Base-by-base conservation (phyloP, 1,139 yeast genomes). In the Suhomyces bokatorum region DNA sequence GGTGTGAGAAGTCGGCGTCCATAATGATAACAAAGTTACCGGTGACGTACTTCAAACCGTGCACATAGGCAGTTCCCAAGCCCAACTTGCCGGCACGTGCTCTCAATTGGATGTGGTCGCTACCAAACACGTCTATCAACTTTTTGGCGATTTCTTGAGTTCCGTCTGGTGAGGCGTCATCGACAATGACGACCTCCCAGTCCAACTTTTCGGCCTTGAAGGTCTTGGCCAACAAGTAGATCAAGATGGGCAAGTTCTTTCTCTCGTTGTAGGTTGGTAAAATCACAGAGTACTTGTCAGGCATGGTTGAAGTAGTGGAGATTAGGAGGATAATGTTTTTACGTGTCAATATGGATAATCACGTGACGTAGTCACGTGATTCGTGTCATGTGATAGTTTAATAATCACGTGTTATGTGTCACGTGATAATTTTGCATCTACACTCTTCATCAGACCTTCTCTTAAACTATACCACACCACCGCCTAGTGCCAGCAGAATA, bases 1-100 rank as follows among this genome's bases (percentile, higher is more conserved):
- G 85, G 63, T 86, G 95, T 12, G 90, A 83, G 67, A 86, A 86
- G 63, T 86, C 95, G 13, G 95, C 95, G 62, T 86, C 95, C 95
- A 86, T 86, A 54, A 86, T 86, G 51, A 86, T 80, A 41, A 86
- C 90, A 63, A 75, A 86, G 66, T 86, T 78, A 42, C 95, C 95
- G 28, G 84, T 80, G 35, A 81, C 90, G 54, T 59, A 83, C 59
- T 86, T 78, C 55, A 86, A 77, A 1, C 91, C 95, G 58, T 86
- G 91, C 39, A 85, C 86, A 56, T 86, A 86, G 13, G 95, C 95
- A 33, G 95, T 86, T 35, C 90, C 93, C 51, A 86, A 76, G 6
- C 95, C 95, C 47, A 86, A 76, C 66, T 86, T 86, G 39, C 93
- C 93, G 3, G 87, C 83, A 58, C 95, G 79, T 20, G 93, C 82